phyloP scores from a whole-genome alignment of 2,329 filamentous ascomycete species.

The Camillea tinctor region DNA sequence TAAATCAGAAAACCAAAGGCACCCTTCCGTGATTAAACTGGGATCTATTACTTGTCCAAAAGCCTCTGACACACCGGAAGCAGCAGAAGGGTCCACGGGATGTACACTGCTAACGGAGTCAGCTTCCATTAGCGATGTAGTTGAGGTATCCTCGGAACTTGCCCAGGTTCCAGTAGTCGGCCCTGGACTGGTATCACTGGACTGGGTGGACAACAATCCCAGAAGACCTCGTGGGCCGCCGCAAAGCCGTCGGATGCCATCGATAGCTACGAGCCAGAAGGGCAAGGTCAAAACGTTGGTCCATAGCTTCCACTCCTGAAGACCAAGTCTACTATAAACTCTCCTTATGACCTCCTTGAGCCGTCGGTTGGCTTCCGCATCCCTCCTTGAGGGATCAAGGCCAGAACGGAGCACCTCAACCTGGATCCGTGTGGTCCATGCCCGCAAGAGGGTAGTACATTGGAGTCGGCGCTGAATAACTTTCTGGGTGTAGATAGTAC shows the following conservation, averaged over 20 bases:
- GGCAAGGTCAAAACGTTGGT: conserved; percentile 41
- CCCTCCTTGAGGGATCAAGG: conserved; percentile 1
- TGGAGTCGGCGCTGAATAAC: conserved; percentile 30
- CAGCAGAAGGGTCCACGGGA: conserved; percentile 1
- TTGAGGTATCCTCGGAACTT: conserved; percentile 1
- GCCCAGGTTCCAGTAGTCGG: neutral
- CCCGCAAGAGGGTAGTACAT: conserved; percentile 33
- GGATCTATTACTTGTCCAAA: conserved; percentile 30
- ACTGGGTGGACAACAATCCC: conserved; percentile 30
- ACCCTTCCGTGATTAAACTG: conserved; percentile 48
- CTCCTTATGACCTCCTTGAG: conserved; percentile 20
- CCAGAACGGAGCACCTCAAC: conserved; percentile 19
- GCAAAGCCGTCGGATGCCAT: conserved; percentile 49
- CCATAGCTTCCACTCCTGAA: conserved; percentile 49
- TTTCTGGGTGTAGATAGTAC: conserved; percentile 39
- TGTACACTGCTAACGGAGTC: conserved; percentile 21
- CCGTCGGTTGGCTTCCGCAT: conserved; percentile 30
- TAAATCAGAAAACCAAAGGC: conserved; percentile 56
- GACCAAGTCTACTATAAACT: conserved; percentile 35
- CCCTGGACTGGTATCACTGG: neutral
- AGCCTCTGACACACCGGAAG: conserved; percentile 1
- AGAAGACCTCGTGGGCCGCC: conserved; percentile 40
- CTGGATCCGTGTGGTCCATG: conserved; percentile 34
- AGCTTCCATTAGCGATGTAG: conserved; percentile 1
- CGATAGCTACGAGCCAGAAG: conserved; percentile 50